Evolutionary conservation across 345 rosid species (phyloP).

Genomic region (Linum lewisii): DNA sequence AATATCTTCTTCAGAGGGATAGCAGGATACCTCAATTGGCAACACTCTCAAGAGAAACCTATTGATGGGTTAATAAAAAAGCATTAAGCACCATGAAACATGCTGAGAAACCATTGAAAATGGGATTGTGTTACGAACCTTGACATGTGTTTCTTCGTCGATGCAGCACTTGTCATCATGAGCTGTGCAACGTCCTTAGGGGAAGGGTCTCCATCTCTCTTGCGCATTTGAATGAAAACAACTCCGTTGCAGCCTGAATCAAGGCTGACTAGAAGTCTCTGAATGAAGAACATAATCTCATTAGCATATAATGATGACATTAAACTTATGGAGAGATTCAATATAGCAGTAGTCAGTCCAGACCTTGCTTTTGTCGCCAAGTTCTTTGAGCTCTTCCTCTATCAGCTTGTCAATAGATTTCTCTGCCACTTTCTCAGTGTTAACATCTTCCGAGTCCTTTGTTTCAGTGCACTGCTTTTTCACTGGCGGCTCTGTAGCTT

Average conservation of each 20-base stretch:
- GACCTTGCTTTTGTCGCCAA: constrained; percentile 90
- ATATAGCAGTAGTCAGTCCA: neutral
- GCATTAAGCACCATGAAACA: constrained; percentile 7
- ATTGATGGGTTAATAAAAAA: neutral
- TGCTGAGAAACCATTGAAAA: too few relatives aligned
- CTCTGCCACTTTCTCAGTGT: constrained; percentile 31
- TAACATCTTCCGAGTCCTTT: constrained; percentile 23
- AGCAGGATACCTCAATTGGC: constrained; percentile 87
- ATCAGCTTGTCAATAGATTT: constrained; percentile 84
- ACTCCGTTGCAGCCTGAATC: constrained; percentile 95
- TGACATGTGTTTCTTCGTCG: constrained; percentile 82
- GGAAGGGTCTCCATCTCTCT: constrained; percentile 66
- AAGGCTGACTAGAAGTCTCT: constrained; percentile 77
- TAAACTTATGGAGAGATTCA: neutral
- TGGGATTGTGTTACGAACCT: constrained; percentile 57
- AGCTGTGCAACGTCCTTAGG: constrained; percentile 82
- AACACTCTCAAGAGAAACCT: constrained; percentile 86
- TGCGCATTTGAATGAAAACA: constrained; percentile 83
- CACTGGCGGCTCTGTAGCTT: constrained; percentile 42
- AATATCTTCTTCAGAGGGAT: constrained; percentile 92
- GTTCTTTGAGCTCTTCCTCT: constrained; percentile 85
- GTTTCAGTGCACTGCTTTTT: constrained; percentile 57
- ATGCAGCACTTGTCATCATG: constrained; percentile 75
- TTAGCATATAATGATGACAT: too few relatives aligned
- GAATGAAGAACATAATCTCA: neutral